phyloP scores from a whole-genome alignment of 805 yeast species.

The Schizosaccharomyces octosporus region DNA sequence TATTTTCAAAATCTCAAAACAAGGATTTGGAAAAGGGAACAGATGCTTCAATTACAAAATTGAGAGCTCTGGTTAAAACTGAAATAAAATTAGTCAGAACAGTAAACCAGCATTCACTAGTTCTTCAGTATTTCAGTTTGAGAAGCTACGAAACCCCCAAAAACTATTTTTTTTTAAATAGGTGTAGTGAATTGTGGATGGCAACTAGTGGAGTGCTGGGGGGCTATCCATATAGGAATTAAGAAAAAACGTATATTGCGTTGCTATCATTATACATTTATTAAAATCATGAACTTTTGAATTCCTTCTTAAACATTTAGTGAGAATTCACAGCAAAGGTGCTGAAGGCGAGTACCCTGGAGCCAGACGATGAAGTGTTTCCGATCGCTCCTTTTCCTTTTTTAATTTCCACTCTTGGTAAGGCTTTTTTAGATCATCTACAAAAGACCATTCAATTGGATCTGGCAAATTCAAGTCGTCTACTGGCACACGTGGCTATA shows the following conservation, averaged over 20 bases:
- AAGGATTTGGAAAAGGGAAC: neutral
- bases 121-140: neutral
- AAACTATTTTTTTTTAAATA: neutral
- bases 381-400: neutral
- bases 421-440: neutral
- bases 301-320: neutral
- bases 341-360: neutral
- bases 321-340: neutral
- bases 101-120: neutral
- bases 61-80: neutral
- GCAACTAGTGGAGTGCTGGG: neutral
- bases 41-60: neutral
- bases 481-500: neutral
- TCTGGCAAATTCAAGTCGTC: neutral
- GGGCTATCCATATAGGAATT: no score
- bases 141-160: neutral
- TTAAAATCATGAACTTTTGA: neutral
- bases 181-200: neutral
- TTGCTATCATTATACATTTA: neutral
- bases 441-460: neutral
- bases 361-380: neutral
- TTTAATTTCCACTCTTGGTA: neutral
- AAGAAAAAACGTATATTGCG: no score
- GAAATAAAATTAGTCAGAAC: neutral
- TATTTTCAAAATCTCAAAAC: neutral